Conservation (phyloP, 1,284 basidiomycete genomes). For the Moesziomyces sp. region DNA sequence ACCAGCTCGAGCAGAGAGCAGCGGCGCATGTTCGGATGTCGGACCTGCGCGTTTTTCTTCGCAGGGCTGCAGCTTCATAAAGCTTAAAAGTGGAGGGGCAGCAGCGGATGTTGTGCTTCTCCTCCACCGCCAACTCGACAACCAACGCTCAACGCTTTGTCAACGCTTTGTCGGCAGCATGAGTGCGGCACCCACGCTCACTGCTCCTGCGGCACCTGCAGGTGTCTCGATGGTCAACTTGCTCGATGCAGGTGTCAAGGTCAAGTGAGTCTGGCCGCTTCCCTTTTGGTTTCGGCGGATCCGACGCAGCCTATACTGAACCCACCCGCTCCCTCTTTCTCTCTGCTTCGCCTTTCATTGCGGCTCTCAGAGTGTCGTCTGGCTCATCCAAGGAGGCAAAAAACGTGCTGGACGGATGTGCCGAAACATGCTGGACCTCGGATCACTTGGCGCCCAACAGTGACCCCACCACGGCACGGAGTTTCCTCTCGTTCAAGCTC, state of each 20-base stretch:
- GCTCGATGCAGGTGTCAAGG: constrained; percentile 28
- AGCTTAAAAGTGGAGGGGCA: too few species aligned
- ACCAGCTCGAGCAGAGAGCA: too few species aligned
- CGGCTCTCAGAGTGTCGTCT: constrained; percentile 31
- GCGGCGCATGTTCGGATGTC: too few species aligned
- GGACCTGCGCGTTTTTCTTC: too few species aligned
- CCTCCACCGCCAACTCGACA: too few species aligned
- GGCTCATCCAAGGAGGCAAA: constrained; percentile 44
- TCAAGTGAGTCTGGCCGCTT: constrained; percentile 26
- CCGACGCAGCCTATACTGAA: background rate
- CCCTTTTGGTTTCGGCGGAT: background rate
- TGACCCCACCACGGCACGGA: constrained; percentile 12
- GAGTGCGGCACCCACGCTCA: constrained; percentile 29
- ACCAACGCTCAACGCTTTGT: background rate
- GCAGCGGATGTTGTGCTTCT: too few species aligned
- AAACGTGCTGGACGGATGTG: constrained; percentile 34
- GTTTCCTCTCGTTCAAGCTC: constrained; percentile 33
- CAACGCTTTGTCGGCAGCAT: constrained; percentile 1
- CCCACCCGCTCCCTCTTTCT: background rate
- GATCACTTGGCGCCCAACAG: constrained; percentile 37
- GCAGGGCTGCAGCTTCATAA: too few species aligned
- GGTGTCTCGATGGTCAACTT: constrained; percentile 21
- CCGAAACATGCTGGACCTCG: constrained; percentile 50
- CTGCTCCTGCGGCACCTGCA: constrained; percentile 2
- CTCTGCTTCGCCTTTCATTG: background rate